Evolutionary conservation across 2,329 filamentous ascomycete species (phyloP).

Genomic region (Aspergillus caelatus): DNA sequence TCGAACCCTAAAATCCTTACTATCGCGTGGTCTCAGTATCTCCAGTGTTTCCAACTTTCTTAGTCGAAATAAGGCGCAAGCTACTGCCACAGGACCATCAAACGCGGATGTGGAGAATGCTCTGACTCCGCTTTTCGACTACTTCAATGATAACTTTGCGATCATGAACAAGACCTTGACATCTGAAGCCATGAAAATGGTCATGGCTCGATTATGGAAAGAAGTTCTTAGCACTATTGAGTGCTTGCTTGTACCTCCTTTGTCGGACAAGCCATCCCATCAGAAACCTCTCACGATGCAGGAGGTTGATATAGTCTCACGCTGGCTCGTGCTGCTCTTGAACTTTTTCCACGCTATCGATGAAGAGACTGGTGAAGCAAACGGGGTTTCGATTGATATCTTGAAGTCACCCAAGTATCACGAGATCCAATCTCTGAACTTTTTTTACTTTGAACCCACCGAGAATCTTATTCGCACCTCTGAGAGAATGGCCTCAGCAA

Average conservation of each 20-base stretch:
- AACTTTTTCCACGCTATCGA: constrained; percentile 94
- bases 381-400: constrained; percentile 87
- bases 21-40: constrained; percentile 72
- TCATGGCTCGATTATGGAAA: constrained; percentile 98
- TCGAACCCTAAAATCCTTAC: constrained; percentile 73
- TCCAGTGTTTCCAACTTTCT: constrained; percentile 74
- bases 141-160: constrained; percentile 98
- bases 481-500: constrained; percentile 91
- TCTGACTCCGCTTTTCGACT: constrained; percentile 81
- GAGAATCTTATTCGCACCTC: constrained; percentile 92
- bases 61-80: constrained; percentile 54
- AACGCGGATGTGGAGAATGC: constrained; percentile 77
- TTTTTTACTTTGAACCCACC: constrained; percentile 96
- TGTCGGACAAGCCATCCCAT: constrained; percentile 90
- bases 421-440: constrained; percentile 92
- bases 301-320: constrained; percentile 92
- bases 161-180: constrained; percentile 98
- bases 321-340: constrained; percentile 88
- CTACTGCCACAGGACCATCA: constrained; percentile 60
- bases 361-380: constrained; percentile 77
- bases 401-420: constrained; percentile 98
- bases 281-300: constrained; percentile 82
- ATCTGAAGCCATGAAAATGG: constrained; percentile 93
- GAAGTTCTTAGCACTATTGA: constrained; percentile 93
- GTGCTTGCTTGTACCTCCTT: constrained; percentile 82